A percentile compares a stretch with the other conserved stretches of the same genome.
Evolutionary conservation across 805 yeast species (phyloP).

Genomic region (Cyberlindnera maritima): DNA sequence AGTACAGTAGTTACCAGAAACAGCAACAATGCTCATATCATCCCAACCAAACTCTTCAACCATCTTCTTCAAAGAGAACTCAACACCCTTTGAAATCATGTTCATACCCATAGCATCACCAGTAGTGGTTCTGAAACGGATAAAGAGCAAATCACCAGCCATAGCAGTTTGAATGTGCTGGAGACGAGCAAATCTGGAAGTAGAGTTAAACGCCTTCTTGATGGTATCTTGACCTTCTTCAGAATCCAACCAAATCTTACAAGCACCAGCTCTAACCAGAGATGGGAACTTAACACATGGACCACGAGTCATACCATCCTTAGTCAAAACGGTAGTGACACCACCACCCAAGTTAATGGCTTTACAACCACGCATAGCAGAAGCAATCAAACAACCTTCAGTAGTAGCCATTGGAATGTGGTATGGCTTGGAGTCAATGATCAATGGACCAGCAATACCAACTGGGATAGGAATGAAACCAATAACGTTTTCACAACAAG

Average conservation of each 20-base stretch:
- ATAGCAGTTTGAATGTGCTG: constrained; percentile 88
- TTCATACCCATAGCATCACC: constrained; percentile 99
- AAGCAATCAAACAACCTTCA: constrained; percentile 97
- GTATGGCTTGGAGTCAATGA: constrained; percentile 82
- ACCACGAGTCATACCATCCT: constrained; percentile 99
- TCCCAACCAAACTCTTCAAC: constrained; percentile 85
- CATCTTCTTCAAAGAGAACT: constrained; percentile 80
- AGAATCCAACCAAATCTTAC: constrained; percentile 93
- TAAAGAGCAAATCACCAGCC: constrained; percentile 86
- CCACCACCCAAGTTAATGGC: constrained; percentile 98
- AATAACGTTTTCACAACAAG: constrained; percentile 98
- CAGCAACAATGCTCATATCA: constrained; percentile 90
- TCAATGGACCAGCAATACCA: constrained; percentile 96
- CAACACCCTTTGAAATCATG: constrained; percentile 99
- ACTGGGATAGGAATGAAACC: constrained; percentile 96
- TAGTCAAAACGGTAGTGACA: constrained; percentile 83
- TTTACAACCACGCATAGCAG: constrained; percentile 98
- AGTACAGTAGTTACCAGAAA: constrained; percentile 96
- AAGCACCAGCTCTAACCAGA: constrained; percentile 85
- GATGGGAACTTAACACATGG: constrained; percentile 92
- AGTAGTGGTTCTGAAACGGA: constrained; percentile 96
- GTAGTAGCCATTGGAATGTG: constrained; percentile 99
- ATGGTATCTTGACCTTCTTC: constrained; percentile 84
- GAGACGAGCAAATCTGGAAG: constrained; percentile 95
- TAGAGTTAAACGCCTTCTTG: constrained; percentile 90